Base-by-base conservation (phyloP, 805 yeast species). In the Starmerella lactis-condensi region DNA sequence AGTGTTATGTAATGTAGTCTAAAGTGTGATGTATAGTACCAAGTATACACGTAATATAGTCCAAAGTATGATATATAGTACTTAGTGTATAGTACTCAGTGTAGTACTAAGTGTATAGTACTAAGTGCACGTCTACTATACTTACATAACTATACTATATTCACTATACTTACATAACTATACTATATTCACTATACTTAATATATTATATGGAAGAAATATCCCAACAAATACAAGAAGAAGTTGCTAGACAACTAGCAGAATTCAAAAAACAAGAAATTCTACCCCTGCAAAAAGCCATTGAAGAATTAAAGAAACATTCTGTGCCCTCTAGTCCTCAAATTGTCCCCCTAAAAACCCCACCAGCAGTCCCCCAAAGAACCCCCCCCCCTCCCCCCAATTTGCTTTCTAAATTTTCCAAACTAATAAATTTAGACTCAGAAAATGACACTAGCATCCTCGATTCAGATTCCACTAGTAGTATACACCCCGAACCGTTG, bases 181-280 rank as follows among this genome's bases (percentile, higher is more conserved):
- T n/a, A n/a, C n/a, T n/a, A n/a, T n/a, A 21, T 10, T 21, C 23
- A 21, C 10, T 21, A 21, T n/a, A 21, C 9, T 10, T 21, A 10
- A 11, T 13, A n/a, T 23, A 30, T 5, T 28, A 34, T 15, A 24
- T 16, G 12, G 30, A 17, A 6, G 23, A 24, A 11, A 27, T 38
- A 19, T 35, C 33, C 17, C 29, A 28, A 6, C 24, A 24, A n/a
- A 37, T 37, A 17, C 29, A 30, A 5, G 36, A 35, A 3, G 22
- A 19, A 7, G 31, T 40, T 9, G 34, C 22, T 6, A 29, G 26
- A 6, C 42, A 40, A 37, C 32, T 40, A 11, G 25, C 21, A 6
- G 25, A 14, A 12, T 39, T 40, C 29, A 9, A 12, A 7, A 37
- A 40, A 4, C 22, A 18, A n/a, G 43, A 37, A 18, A 22, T 39